A percentile compares a stretch with the other conserved stretches of the same genome.
These are phyloP conservation scores for Przewalskia tangutica DNA, from an alignment of 257 asterid species.

Conservation along the genomic window DNA sequence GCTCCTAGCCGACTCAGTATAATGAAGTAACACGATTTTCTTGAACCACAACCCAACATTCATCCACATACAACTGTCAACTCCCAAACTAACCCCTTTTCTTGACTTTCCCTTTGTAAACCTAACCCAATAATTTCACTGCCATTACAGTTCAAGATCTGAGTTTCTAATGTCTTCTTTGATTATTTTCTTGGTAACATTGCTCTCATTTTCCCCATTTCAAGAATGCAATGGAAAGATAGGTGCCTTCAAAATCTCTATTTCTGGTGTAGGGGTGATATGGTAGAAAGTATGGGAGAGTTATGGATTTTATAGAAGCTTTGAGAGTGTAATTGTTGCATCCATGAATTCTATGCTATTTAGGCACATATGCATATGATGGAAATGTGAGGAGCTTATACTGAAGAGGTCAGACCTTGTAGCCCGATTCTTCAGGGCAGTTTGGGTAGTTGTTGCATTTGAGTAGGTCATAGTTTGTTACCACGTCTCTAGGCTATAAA, in stretches of 20 bases:
- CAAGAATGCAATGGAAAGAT: slow-evolving; percentile 19
- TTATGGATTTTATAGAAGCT: not conserved
- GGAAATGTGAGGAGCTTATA: not conserved
- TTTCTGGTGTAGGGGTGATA: no score
- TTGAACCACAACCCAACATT: not conserved
- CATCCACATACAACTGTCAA: not conserved
- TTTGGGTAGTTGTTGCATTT: no score
- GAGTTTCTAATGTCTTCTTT: slow-evolving; percentile 29
- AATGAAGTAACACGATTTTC: not conserved
- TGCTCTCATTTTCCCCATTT: slow-evolving; percentile 14
- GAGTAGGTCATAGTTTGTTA: no score
- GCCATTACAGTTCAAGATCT: not conserved
- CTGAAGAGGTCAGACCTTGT: no score
- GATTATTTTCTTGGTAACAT: slow-evolving; percentile 12
- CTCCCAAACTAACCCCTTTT: not conserved
- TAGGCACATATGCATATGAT: slow-evolving; percentile 1
- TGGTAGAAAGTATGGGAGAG: not conserved
- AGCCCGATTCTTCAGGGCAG: no score
- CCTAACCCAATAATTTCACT: slow-evolving; percentile 1
- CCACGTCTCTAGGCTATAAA: no score
- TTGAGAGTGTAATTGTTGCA: not conserved
- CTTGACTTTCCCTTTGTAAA: not conserved
- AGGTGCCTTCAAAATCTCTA: no score
- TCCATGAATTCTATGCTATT: not conserved
- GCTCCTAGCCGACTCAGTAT: not conserved